Evolutionary conservation across 352 stramenopile genomes (phyloP).

Genomic region (Phytopythium vexans): DNA sequence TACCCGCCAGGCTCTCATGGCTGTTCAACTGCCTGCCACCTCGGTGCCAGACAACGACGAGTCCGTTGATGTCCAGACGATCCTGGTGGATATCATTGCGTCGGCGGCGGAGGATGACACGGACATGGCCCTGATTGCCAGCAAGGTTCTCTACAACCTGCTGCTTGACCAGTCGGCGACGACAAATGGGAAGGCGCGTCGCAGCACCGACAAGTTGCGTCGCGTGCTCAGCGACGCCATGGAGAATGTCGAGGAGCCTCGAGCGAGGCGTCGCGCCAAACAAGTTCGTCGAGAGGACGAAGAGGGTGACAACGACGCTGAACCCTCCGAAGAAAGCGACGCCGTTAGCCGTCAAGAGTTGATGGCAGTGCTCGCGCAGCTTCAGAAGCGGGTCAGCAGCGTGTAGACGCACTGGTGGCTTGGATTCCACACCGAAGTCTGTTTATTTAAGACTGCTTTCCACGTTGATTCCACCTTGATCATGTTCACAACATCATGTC

Average conservation of each 20-base stretch:
- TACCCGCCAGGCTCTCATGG: constrained; percentile 30
- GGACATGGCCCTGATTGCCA: constrained; percentile 71
- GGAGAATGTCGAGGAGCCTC: constrained; percentile 10
- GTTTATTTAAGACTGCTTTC: no score
- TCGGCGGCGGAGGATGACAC: constrained; percentile 56
- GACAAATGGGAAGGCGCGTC: constrained; percentile 1
- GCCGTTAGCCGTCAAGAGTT: constrained; percentile 25
- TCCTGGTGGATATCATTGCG: constrained; percentile 55
- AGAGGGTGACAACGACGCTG: constrained; percentile 4
- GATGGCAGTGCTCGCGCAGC: constrained; percentile 35
- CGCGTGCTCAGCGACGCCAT: constrained; percentile 28
- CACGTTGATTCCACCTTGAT: no score
- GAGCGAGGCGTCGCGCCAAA: background rate
- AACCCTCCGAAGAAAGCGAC: constrained; percentile 3
- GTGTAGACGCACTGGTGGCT: background rate
- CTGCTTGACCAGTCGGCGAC: constrained; percentile 21
- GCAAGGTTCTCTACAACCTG: constrained; percentile 86
- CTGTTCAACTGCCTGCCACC: constrained; percentile 15
- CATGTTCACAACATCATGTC: no score
- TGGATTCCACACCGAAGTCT: no score
- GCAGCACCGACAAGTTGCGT: constrained; percentile 11
- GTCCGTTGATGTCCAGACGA: constrained; percentile 29
- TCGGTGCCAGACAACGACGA: constrained; percentile 4
- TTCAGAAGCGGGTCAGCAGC: constrained; percentile 28
- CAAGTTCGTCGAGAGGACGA: constrained; percentile 8